phyloP scores from a whole-genome alignment of 805 yeast species.

The Barnettozyma vustinii region DNA sequence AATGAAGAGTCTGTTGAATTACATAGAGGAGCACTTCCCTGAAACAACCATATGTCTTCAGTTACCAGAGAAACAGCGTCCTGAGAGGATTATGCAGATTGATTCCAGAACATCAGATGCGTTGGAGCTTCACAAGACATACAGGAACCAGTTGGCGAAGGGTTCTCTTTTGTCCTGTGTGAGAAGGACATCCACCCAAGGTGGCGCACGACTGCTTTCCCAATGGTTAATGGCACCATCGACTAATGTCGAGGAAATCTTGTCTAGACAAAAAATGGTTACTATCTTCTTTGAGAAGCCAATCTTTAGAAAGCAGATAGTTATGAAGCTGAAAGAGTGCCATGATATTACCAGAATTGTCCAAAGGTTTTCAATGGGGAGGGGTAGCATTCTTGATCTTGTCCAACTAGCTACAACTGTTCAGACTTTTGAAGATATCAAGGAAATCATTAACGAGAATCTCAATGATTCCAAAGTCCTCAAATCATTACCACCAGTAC shows the following conservation, averaged over 20 bases:
- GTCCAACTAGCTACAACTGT: conserved; percentile 39
- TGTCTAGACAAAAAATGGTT: conserved; percentile 49
- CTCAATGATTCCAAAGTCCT: conserved; percentile 24
- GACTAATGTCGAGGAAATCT: conserved; percentile 50
- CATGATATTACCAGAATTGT: conserved; percentile 57
- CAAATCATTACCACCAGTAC: conserved; percentile 23
- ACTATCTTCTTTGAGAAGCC: conserved; percentile 32
- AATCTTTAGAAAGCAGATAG: conserved; percentile 27
- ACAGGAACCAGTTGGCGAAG: conserved; percentile 47
- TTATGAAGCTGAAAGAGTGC: conserved; percentile 36
- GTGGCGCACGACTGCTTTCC: conserved; percentile 75
- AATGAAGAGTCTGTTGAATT: conserved; percentile 57
- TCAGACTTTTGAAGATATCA: conserved; percentile 28
- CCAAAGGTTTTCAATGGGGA: conserved; percentile 49
- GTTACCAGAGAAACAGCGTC: conserved; percentile 54
- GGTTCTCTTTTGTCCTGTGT: conserved; percentile 73
- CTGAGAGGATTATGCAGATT: conserved; percentile 58
- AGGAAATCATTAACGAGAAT: conserved; percentile 15
- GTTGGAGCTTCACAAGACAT: conserved; percentile 60
- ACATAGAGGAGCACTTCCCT: conserved; percentile 70
- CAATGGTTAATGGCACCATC: conserved; percentile 84
- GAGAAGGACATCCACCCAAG: conserved; percentile 67
- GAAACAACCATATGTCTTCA: conserved; percentile 56
- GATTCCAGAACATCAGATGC: conserved; percentile 78
- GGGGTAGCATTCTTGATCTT: conserved; percentile 40